Base-by-base conservation (phyloP, 345 rosid species). In the Adansonia digitata region DNA sequence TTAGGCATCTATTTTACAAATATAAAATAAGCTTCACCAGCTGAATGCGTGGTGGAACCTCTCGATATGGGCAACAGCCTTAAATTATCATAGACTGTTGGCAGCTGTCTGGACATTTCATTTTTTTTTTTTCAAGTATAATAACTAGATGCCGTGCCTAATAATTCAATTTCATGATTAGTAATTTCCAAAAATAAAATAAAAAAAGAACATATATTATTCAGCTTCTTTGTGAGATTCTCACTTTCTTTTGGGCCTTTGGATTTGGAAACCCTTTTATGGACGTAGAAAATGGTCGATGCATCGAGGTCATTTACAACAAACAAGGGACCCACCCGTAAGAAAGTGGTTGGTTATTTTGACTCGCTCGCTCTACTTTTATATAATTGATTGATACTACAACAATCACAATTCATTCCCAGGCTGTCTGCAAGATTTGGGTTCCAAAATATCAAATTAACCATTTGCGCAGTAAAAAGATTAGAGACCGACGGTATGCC, bases 381-480 rank as follows among this genome's bases (percentile, higher is more conserved):
- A 74, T 78, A 46, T 75, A 70, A 59, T 70, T 77, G 61, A 74
- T 72, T n/a, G n/a, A n/a, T n/a, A n/a, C n/a, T n/a, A n/a, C n/a
- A n/a, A n/a, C n/a, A n/a, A n/a, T n/a, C n/a, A n/a, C n/a, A 7
- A 76, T 62, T 56, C 73, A 61, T 77, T 69, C 79, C 75, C 81
- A 0, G 39, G 0, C 9, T 39, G 74, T 77, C 83, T 73, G 77
- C 79, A 80, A 86, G 64, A 74, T 68, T 18, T 66, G 15, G 20
- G 18, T 52, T 12, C 27, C 14, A 17, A 77, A 77, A 74, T 77
- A 78, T 62, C 82, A 27, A 57, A 60, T 70, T 80, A 66, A 79
- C 83, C 79, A 31, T 61, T 39, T 31, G 0, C 27, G 70, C 14
- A 18, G 14, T 9, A 48, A 6, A 77, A 49, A 49, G 22, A 18